A percentile compares a stretch with the other conserved stretches of the same genome.
These are phyloP conservation scores for Rhipidocladum racemiflorum DNA, from an alignment of 176 grass and related monocot species.

Conservation along the genomic window DNA sequence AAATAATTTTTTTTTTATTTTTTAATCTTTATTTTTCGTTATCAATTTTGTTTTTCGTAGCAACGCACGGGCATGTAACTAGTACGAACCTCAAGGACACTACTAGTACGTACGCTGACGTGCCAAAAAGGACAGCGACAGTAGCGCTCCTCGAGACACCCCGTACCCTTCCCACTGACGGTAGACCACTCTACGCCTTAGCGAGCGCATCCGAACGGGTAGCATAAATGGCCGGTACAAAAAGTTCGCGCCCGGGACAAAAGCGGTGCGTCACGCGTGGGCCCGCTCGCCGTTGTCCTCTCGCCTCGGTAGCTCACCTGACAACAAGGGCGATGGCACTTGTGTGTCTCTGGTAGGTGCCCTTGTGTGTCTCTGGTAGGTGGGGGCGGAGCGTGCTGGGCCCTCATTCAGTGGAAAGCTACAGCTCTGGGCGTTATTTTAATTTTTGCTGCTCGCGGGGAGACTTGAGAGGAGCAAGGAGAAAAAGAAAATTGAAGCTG, in stretches of 20 bases:
- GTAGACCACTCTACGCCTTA: background rate
- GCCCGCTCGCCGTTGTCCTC: background rate
- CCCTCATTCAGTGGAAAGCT: background rate
- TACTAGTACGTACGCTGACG: background rate
- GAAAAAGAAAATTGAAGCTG: background rate
- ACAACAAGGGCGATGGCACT: background rate
- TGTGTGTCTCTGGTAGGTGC: background rate
- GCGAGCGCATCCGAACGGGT: background rate
- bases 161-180: background rate
- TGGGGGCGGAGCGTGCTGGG: background rate
- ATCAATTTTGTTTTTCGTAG: too few species aligned
- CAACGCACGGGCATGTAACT: too few species aligned
- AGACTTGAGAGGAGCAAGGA: too few species aligned
- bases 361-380: background rate
- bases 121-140: background rate
- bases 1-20: too few species aligned
- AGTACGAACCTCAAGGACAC: background rate
- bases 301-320: background rate
- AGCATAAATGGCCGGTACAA: accelerated
- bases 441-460: background rate
- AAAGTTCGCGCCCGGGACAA: background rate
- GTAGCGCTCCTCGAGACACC: too few species aligned
- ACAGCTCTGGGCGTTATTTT: background rate
- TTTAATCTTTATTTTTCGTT: too few species aligned
- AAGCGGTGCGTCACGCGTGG: background rate